Base-by-base conservation (phyloP, 208 protist species). In the Trichomonas tenax region DNA sequence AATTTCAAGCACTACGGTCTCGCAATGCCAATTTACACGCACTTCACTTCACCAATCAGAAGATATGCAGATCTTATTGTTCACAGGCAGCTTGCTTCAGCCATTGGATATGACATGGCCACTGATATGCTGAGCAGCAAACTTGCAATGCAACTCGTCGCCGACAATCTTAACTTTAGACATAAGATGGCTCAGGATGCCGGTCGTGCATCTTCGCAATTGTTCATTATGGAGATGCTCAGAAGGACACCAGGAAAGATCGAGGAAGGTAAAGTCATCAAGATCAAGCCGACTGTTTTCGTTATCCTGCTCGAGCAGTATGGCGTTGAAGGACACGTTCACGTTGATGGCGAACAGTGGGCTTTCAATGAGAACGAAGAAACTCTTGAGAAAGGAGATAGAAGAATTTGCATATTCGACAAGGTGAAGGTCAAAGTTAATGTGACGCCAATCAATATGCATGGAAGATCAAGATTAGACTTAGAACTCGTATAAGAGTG, bases 11-110 rank as follows among this genome's bases (percentile, higher is more conserved):
- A 99, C 96, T 99, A 98, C 97, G 98, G 98, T 36, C 96, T 99
- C 10, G 97, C 97, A 26, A 82, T 97, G 0, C 96, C 97, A 9
- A 96, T 98, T 49, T 99, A 99, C 97, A 99, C 98, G 34, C 98
- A 99, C 96, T 99, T 99, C 95, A 99, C 98, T 6, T 99, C 98
- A 31, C 98, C 98, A 36, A 99, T 99, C 93, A 96, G 98, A 86
- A 93, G 98, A 51, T 98, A 98, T 96, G 96, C 98, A 8, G 98
- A 99, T 97, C 96, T 98, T 21, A 90, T 99, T 36, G 98, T 99
- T 15, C 98, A 99, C 97, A 96, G 98, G n/a, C 96, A 98, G n/a
- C 96, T 99, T 9, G 96, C 97, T 21, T 82, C 97, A 38, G 86
- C 86, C 0, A 48, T 41, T 38, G 86, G 86, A 93, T 34, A 48